phyloP scores from a whole-genome alignment of 2,329 filamentous ascomycete genomes.

The Colletotrichum navitas region DNA sequence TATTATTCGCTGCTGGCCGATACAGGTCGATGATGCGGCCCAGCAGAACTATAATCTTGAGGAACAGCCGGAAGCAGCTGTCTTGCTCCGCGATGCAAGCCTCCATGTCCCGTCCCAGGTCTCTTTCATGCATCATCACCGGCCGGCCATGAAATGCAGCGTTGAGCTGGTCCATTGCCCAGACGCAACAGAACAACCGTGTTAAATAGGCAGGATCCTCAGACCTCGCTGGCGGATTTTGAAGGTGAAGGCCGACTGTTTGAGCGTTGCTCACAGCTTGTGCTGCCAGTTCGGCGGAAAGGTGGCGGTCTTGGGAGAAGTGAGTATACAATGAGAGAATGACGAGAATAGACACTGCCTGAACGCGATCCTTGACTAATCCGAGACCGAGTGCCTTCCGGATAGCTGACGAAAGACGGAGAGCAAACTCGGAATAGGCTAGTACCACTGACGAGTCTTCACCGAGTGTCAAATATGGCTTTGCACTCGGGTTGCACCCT shows the following conservation, averaged over 20 bases:
- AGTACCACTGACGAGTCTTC: conserved; percentile 28
- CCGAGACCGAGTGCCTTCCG: conserved; percentile 34
- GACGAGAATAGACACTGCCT: conserved; percentile 50
- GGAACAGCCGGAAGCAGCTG: conserved; percentile 45
- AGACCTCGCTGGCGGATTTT: conserved; percentile 44
- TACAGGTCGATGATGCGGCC: conserved; percentile 45
- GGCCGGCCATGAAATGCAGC: conserved; percentile 46
- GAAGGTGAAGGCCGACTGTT: conserved; percentile 45
- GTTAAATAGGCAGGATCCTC: conserved; percentile 38
- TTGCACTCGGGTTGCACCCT: conserved; percentile 42
- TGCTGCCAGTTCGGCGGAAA: conserved; percentile 42
- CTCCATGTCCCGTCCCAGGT: conserved; percentile 44
- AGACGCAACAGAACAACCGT: conserved; percentile 46
- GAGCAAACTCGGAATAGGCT: conserved; percentile 36
- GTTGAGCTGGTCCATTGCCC: conserved; percentile 45
- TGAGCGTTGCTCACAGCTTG: conserved; percentile 46
- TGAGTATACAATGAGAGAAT: conserved; percentile 47
- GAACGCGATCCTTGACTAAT: conserved; percentile 36
- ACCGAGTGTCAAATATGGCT: conserved; percentile 40
- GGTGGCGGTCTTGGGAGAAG: conserved; percentile 40
- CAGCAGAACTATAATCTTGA: conserved; percentile 44
- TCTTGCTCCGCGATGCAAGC: conserved; percentile 44
- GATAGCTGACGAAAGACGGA: conserved; percentile 37
- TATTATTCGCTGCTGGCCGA: conserved; percentile 40
- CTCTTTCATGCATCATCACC: conserved; percentile 45